A percentile compares a stretch with the other conserved stretches of the same genome.
Evolutionary conservation across 805 yeast species (phyloP).

Genomic region (Kluyveromyces starmeri): DNA sequence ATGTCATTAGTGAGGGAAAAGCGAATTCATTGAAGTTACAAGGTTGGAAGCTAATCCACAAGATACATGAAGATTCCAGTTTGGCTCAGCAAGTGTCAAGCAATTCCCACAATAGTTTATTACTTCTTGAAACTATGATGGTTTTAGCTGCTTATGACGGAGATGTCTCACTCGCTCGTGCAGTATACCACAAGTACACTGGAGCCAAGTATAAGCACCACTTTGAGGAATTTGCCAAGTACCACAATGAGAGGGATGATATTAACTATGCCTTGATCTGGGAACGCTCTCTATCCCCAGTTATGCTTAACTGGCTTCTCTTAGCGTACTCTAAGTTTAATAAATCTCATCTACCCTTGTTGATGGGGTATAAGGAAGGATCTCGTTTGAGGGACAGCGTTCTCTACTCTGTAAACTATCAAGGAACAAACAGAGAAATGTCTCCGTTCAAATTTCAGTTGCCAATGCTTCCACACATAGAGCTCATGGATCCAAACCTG

Average conservation of each 20-base stretch:
- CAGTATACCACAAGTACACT: constrained; percentile 44
- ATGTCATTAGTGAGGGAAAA: constrained; percentile 23
- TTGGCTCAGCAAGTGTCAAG: constrained; percentile 4
- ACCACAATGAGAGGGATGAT: constrained; percentile 1
- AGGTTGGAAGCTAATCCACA: constrained; percentile 76
- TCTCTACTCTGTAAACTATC: constrained; percentile 34
- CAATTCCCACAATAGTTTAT: constrained; percentile 38
- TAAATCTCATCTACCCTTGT: constrained; percentile 26
- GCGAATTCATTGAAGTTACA: constrained; percentile 19
- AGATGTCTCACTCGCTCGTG: constrained; percentile 63
- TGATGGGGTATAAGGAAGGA: constrained; percentile 39
- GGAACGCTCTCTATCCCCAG: constrained; percentile 28
- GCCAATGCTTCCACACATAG: constrained; percentile 62
- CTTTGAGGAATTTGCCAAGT: constrained; percentile 7
- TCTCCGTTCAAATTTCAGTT: constrained; percentile 24
- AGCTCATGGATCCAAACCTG: constrained; percentile 33
- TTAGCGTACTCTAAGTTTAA: constrained; percentile 40
- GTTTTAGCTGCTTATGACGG: constrained; percentile 73
- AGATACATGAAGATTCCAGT: constrained; percentile 39
- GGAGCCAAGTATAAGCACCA: constrained; percentile 23
- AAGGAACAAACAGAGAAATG: constrained; percentile 19
- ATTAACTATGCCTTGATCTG: constrained; percentile 12
- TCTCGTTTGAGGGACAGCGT: constrained; percentile 38
- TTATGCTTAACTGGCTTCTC: constrained; percentile 38
- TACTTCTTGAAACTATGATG: constrained; percentile 48